A percentile compares a stretch with the other conserved stretches of the same genome.
Conservation (phyloP, 2,329 filamentous ascomycete species). For the Endocalyx cinctus region DNA sequence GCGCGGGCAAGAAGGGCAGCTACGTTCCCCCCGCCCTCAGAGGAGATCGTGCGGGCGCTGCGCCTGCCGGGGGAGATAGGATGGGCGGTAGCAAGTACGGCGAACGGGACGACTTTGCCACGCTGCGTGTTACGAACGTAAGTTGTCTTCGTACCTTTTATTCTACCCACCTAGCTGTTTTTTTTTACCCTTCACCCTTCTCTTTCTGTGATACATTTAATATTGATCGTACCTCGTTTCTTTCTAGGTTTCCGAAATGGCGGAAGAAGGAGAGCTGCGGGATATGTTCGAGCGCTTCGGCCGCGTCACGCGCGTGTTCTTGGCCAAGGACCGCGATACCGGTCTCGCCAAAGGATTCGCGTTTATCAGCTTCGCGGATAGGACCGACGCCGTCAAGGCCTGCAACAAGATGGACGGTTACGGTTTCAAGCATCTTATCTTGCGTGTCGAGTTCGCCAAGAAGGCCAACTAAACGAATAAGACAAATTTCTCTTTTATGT, state of each 20-base stretch:
- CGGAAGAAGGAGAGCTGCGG: conserved; percentile 90
- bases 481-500: no score
- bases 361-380: conserved; percentile 94
- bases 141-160: conserved; percentile 34
- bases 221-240: background rate
- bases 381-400: conserved; percentile 83
- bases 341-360: conserved; percentile 97
- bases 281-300: conserved; percentile 98
- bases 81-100: conserved; percentile 82
- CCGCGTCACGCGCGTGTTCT: conserved; percentile 92
- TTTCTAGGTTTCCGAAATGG: conserved; percentile 84
- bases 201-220: conserved; percentile 2
- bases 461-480: conserved; percentile 50
- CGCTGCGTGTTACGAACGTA: conserved; percentile 95
- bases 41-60: conserved; percentile 55
- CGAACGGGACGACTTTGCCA: conserved; percentile 94
- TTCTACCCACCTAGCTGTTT: conserved; percentile 1
- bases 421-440: conserved; percentile 82
- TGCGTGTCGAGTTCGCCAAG: conserved; percentile 85
- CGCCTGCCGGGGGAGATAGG: conserved; percentile 77
- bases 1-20: conserved; percentile 67
- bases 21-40: conserved; percentile 94
- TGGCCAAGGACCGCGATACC: conserved; percentile 96
- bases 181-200: conserved; percentile 3
- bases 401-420: conserved; percentile 98